phyloP scores from a whole-genome alignment of 805 yeast genomes.

The Metschnikowia peoriensis region DNA sequence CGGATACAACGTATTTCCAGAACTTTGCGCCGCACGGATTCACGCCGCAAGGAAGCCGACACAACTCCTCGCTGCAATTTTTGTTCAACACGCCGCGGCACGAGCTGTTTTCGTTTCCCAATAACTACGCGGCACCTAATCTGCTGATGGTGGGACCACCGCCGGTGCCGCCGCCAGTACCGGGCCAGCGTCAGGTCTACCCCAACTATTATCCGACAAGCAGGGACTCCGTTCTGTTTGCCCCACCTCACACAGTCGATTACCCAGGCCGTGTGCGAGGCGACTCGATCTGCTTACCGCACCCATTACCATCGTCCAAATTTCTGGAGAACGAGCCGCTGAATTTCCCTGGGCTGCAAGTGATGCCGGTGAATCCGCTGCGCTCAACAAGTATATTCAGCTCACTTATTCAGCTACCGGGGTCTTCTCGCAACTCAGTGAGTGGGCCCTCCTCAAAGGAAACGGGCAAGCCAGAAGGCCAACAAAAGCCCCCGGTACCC shows the following conservation, averaged over 20 bases:
- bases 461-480: neutral
- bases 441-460: slow-evolving; percentile 22
- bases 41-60: slow-evolving; percentile 11
- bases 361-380: slow-evolving; percentile 7
- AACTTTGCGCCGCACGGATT: slow-evolving; percentile 8
- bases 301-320: slow-evolving; percentile 23
- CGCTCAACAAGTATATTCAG: slow-evolving; percentile 41
- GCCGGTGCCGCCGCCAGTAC: slow-evolving; percentile 4
- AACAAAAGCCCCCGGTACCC: neutral
- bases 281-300: slow-evolving; percentile 39
- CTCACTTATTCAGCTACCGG: slow-evolving; percentile 39
- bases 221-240: slow-evolving; percentile 17
- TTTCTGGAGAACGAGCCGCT: slow-evolving; percentile 6
- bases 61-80: slow-evolving; percentile 16
- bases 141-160: slow-evolving; percentile 12
- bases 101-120: slow-evolving; percentile 29
- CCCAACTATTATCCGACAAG: slow-evolving; percentile 21
- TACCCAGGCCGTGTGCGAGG: slow-evolving; percentile 31
- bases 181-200: slow-evolving; percentile 7
- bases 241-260: slow-evolving; percentile 9
- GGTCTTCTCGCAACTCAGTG: slow-evolving; percentile 32
- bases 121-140: slow-evolving; percentile 11
- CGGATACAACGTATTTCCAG: slow-evolving; percentile 9
- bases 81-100: slow-evolving; percentile 29
- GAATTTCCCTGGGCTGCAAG: slow-evolving; percentile 3